Evolutionary conservation across 192 early-diverging fungal species (phyloP), one percentile per base, ranked within the genome.

Genomic region (Podila epicladia): DNA sequence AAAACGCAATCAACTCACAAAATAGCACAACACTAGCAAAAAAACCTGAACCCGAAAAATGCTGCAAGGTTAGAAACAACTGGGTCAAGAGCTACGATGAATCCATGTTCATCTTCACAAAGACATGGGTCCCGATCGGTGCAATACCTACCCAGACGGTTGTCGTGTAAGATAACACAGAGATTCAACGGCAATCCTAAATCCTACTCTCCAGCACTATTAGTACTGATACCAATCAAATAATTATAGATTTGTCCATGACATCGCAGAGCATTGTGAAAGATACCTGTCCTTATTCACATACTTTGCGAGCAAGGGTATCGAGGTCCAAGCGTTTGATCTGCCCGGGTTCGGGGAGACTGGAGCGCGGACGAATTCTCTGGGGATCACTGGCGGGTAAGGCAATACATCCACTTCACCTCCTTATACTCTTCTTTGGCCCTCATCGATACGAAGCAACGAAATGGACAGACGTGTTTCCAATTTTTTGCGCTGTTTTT

Each of bases 301-400:
- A n/a, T 50, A 67, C 31, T 72, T 80, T 37, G 60, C 76, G 1
- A 61, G 51, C 8, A 80, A 72, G 32, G 76, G 76, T 9, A 80
- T 80, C 6, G 71, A 80, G 29, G 76, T 80, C 31, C 76, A 80
- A 11, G 32, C 70, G 20, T 80, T 80, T 28, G 76, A 80, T 32
- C 62, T 80, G 1, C 76, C 76, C 13, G 76, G 76, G 26, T 72
- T 80, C 49, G 76, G 76, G 4, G 76, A 80, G 33, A 80, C 76
- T 3, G 76, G 76, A 0, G 76, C 57, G 24, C 65, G 76, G 41
- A 64, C 49, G 9, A 45, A 69, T 11, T 31, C 66, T 9, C 57
- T 45, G 2, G 76, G 76, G 3, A 38, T 67, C 32, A 80, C 76
- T 12, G 76, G 76, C 49, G 76, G 76, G 76, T 80, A 64, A 66